A percentile compares a stretch with the other conserved stretches of the same genome.
phyloP scores from a whole-genome alignment of 305 asterid genomes.

The Solanum hybrid region DNA sequence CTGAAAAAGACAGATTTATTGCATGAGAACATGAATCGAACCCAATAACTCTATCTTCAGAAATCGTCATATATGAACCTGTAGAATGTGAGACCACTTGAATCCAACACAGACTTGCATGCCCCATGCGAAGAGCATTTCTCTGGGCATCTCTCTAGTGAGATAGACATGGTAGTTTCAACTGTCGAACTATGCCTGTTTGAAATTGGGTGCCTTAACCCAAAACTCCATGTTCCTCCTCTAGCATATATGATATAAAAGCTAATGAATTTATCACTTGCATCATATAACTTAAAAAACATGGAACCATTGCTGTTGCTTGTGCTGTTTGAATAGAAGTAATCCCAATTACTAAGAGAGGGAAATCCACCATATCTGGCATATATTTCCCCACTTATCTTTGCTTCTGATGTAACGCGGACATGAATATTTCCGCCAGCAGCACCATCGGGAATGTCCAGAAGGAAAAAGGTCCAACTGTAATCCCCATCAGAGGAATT shows the following conservation, averaged over 20 bases:
- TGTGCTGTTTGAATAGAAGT: conserved; percentile 63
- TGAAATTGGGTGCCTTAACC: conserved; percentile 50
- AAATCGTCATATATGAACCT: conserved; percentile 35
- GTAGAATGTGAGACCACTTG: conserved; percentile 65
- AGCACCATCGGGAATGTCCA: conserved; percentile 76
- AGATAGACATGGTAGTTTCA: conserved; percentile 51
- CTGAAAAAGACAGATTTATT: conserved; percentile 30
- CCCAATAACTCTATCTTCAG: conserved; percentile 1
- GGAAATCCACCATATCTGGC: conserved; percentile 87
- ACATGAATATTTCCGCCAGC: conserved; percentile 74
- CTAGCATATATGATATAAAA: conserved; percentile 63
- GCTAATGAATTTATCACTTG: conserved; percentile 45
- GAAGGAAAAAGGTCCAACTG: conserved; percentile 74
- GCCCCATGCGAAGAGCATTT: conserved; percentile 79
- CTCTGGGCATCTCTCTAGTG: conserved; percentile 84
- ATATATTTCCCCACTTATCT: conserved; percentile 60
- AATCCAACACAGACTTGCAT: conserved; percentile 57
- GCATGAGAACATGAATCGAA: neutral
- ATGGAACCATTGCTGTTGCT: conserved; percentile 76
- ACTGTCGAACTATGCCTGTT: conserved; percentile 13
- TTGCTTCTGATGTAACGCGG: conserved; percentile 40
- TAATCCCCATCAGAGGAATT: conserved; percentile 39
- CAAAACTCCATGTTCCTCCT: conserved; percentile 87
- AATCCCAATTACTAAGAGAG: conserved; percentile 66
- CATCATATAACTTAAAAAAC: conserved; percentile 76